These are phyloP conservation scores for Venturia oleaginea DNA, from an alignment of 2,329 filamentous ascomycete genomes.

Conservation along the genomic window DNA sequence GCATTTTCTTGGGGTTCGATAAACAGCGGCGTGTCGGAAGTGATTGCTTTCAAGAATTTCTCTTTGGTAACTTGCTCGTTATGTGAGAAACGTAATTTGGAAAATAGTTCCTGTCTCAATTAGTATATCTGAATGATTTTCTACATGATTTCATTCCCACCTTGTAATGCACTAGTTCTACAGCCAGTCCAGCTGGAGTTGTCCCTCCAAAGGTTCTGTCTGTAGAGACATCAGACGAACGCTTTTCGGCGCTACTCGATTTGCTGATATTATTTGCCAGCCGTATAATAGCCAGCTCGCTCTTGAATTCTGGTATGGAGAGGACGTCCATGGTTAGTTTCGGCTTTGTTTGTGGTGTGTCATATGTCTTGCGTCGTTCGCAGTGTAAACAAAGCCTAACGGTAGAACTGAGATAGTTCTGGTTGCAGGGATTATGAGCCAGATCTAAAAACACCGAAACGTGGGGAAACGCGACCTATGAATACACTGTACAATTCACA, in stretches of 20 bases:
- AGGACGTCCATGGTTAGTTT: not conserved
- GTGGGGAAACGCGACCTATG: not conserved
- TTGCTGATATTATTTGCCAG: slow-evolving; percentile 4
- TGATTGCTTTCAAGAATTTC: slow-evolving; percentile 88
- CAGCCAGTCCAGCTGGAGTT: slow-evolving; percentile 67
- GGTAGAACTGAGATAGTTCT: not conserved
- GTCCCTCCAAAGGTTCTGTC: slow-evolving; percentile 48
- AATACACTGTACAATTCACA: not conserved
- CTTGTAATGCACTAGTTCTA: slow-evolving; percentile 82
- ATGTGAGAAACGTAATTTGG: slow-evolving; percentile 93
- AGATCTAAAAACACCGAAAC: not conserved
- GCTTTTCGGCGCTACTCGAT: slow-evolving; percentile 21
- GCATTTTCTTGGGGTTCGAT: slow-evolving; percentile 76
- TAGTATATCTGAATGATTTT: not conserved
- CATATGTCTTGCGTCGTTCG: not conserved
- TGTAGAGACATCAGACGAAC: slow-evolving; percentile 60
- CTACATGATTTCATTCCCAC: slow-evolving; percentile 27
- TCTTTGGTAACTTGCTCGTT: slow-evolving; percentile 98
- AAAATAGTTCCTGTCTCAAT: slow-evolving; percentile 63
- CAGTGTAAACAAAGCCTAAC: not conserved
- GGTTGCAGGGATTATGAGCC: not conserved
- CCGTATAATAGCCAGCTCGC: slow-evolving; percentile 10
- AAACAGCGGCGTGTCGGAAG: slow-evolving; percentile 79
- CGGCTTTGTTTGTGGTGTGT: slow-evolving; percentile 9
- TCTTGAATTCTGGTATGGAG: not conserved